Evolutionary conservation across 805 yeast species (phyloP).

Genomic region (Candida vaughaniae): DNA sequence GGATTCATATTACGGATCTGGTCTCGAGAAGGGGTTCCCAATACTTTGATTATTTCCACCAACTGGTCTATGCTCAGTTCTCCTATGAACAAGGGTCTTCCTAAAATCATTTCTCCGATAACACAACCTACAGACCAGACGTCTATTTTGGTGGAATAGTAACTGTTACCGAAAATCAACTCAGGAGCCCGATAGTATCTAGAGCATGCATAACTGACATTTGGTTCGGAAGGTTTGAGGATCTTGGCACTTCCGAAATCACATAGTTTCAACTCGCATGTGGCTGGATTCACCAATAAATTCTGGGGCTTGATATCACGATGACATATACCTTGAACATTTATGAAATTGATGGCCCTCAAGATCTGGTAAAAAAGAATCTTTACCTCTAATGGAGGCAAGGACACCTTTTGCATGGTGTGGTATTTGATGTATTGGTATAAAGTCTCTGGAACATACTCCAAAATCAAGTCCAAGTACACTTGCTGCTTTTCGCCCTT

Average conservation of each 20-base stretch:
- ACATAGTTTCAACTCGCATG: constrained; percentile 73
- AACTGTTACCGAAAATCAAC: constrained; percentile 74
- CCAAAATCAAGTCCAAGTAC: constrained; percentile 85
- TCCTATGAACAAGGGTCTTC: constrained; percentile 94
- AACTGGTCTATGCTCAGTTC: constrained; percentile 96
- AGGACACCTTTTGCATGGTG: constrained; percentile 64
- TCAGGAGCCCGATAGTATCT: constrained; percentile 91
- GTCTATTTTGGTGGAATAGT: constrained; percentile 82
- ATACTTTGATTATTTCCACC: constrained; percentile 91
- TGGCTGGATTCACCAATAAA: constrained; percentile 61
- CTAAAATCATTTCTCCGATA: constrained; percentile 73
- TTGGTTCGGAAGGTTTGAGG: constrained; percentile 67
- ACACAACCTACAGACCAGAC: constrained; percentile 90
- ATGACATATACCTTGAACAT: constrained; percentile 75
- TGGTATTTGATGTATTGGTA: constrained; percentile 86
- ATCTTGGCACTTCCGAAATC: constrained; percentile 95
- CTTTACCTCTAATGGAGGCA: constrained; percentile 90
- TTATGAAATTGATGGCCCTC: constrained; percentile 78
- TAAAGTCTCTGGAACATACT: constrained; percentile 91
- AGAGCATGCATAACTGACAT: constrained; percentile 84
- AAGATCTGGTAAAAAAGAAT: constrained; percentile 75
- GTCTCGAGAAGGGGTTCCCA: constrained; percentile 94
- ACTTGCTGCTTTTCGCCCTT: constrained; percentile 70
- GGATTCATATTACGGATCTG: constrained; percentile 95
- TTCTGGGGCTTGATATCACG: constrained; percentile 84